Percentiles rank a stretch among this genome's conserved stretches.
Evolutionary conservation across 1,284 basidiomycete species (phyloP).

Genomic region (Neolentinus lepideus): DNA sequence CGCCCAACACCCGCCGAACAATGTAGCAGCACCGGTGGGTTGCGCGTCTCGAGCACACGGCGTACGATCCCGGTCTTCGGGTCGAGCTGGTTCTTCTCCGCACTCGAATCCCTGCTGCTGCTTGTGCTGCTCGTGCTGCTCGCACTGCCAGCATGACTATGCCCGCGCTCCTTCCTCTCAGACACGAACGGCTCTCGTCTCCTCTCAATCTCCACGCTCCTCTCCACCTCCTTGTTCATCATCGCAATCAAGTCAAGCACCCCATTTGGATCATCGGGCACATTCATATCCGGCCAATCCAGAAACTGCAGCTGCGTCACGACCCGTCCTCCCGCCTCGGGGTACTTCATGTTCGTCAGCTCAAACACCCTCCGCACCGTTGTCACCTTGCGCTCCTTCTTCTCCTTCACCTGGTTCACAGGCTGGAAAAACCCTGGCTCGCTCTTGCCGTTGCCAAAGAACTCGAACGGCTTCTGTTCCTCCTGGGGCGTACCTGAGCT

Average conservation of each 20-base stretch:
- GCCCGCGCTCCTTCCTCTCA: constrained; percentile 4
- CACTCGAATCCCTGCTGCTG: constrained; percentile 4
- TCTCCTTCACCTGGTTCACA: constrained; percentile 7
- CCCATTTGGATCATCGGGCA: constrained; percentile 74
- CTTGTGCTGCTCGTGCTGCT: constrained; percentile 3
- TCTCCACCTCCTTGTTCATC: constrained; percentile 53
- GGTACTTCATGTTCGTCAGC: constrained; percentile 54
- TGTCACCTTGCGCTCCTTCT: constrained; percentile 25
- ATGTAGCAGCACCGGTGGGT: constrained; percentile 59
- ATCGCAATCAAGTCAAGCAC: constrained; percentile 64
- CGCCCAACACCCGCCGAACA: constrained; percentile 91
- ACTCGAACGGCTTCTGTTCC: constrained; percentile 10
- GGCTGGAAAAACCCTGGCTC: constrained; percentile 13
- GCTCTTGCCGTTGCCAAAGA: background rate
- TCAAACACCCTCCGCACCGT: constrained; percentile 61
- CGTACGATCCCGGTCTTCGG: constrained; percentile 41
- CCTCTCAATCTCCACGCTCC: constrained; percentile 37
- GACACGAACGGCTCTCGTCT: constrained; percentile 16
- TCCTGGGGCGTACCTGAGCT: constrained; percentile 34
- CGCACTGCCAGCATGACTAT: background rate
- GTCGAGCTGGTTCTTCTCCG: constrained; percentile 27
- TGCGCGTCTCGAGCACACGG: constrained; percentile 31
- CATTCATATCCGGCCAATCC: constrained; percentile 92
- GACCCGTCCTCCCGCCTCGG: constrained; percentile 48
- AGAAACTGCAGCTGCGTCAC: constrained; percentile 84